phyloP scores from a whole-genome alignment of 1,284 basidiomycete species.

The Rhodotorula sp. region DNA sequence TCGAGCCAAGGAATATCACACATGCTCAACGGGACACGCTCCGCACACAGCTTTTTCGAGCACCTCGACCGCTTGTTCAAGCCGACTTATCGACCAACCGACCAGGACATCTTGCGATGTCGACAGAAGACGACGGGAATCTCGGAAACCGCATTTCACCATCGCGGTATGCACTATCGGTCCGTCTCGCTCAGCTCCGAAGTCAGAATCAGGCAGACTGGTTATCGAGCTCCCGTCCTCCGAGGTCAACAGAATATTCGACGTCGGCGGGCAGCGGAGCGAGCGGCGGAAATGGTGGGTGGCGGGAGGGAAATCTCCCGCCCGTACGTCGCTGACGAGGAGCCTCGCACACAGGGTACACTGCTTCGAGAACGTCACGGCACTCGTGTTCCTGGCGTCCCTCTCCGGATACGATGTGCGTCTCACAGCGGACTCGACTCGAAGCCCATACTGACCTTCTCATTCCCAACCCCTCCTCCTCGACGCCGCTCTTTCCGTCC shows the following conservation, averaged over 20 bases:
- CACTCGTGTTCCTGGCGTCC: conserved; percentile 51
- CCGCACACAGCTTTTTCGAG: conserved; percentile 61
- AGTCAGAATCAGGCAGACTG: neutral
- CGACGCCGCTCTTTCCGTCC: too few relatives aligned
- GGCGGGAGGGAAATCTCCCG: neutral
- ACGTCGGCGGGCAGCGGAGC: conserved; percentile 52
- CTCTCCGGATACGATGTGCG: conserved; percentile 44
- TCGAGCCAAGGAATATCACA: neutral
- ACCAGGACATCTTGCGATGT: conserved; percentile 86
- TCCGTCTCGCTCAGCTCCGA: neutral
- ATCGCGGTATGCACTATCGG: conserved; percentile 45
- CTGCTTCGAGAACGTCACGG: conserved; percentile 53
- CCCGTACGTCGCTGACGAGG: neutral
- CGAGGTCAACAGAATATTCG: conserved; percentile 51
- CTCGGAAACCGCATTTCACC: conserved; percentile 83
- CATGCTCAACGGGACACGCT: too few relatives aligned
- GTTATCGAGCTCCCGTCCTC: neutral
- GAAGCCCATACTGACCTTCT: neutral
- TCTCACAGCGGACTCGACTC: too few relatives aligned
- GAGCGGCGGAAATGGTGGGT: conserved; percentile 48
- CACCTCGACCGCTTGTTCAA: conserved; percentile 71
- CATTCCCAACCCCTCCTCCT: too few relatives aligned
- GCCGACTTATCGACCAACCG: conserved; percentile 70
- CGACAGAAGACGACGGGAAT: conserved; percentile 97
- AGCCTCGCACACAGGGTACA: conserved; percentile 48